phyloP scores from a whole-genome alignment of 140 eudicot genomes.

The Bidens hawaiensis region DNA sequence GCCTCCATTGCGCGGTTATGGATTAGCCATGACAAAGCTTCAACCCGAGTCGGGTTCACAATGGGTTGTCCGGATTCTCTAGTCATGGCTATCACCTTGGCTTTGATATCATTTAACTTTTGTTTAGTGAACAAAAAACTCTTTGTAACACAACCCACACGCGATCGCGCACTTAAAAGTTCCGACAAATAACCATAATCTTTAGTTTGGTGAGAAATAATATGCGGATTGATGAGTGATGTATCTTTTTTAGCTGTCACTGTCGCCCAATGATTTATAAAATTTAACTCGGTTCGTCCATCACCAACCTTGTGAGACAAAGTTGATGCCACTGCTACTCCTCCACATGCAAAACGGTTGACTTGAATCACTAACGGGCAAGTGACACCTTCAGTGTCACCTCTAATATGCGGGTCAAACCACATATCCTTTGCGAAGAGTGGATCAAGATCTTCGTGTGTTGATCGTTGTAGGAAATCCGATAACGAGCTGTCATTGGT shows the following conservation, averaged over 20 bases:
- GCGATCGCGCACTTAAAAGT: neutral
- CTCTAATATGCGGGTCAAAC: neutral
- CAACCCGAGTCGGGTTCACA: neutral
- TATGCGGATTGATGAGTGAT: neutral
- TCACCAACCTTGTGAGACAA: conserved; percentile 5
- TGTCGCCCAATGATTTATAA: conserved; percentile 1
- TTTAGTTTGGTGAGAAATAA: neutral
- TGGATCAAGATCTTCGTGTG: conserved; percentile 4
- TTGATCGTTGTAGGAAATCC: neutral
- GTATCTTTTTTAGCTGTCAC: neutral
- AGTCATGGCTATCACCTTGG: neutral
- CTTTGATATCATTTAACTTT: neutral
- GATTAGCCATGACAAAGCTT: neutral
- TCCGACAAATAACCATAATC: neutral
- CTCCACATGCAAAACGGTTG: neutral
- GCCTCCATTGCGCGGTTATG: neutral
- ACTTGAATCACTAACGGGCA: neutral
- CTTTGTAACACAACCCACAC: neutral
- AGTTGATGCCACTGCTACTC: neutral
- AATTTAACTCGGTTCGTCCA: neutral
- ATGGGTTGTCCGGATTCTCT: neutral
- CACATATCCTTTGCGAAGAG: conserved; percentile 14
- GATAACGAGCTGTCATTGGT: neutral
- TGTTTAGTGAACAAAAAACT: conserved; percentile 1
- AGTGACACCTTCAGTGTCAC: neutral